A percentile compares a stretch with the other conserved stretches of the same genome.
Evolutionary conservation across 768 basidiomycete species (phyloP).

Genomic region (Russula virescens): DNA sequence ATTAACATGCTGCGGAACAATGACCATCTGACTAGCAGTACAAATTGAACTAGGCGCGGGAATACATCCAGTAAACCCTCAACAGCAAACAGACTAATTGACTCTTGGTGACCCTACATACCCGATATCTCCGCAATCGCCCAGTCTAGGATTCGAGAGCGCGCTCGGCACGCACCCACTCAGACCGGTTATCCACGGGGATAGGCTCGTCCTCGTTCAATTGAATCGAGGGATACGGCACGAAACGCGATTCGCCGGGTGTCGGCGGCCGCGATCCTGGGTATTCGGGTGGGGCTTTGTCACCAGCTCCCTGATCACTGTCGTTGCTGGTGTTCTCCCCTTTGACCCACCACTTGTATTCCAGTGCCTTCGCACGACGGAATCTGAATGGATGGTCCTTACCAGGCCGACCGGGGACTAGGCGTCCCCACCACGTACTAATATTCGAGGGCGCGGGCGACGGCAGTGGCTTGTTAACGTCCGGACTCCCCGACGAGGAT

Average conservation of each 20-base stretch:
- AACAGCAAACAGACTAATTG: neutral
- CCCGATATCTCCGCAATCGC: neutral
- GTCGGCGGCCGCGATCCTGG: conserved; percentile 1
- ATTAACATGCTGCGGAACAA: neutral
- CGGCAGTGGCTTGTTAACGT: conserved; percentile 7
- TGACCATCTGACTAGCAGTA: neutral
- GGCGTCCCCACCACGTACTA: conserved; percentile 11
- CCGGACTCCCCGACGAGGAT: neutral
- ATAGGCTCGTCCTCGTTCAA: conserved; percentile 51
- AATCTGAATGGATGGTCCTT: conserved; percentile 18
- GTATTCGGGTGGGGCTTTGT: neutral
- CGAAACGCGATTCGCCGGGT: neutral
- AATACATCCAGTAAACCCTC: neutral
- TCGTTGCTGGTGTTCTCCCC: neutral
- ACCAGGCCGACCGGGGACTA: conserved; percentile 15
- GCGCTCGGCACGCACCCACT: conserved; percentile 32
- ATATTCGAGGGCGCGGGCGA: neutral
- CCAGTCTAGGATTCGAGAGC: neutral
- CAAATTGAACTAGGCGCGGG: neutral
- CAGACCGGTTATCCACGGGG: conserved; percentile 43
- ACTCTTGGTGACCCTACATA: neutral
- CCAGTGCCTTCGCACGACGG: conserved; percentile 7
- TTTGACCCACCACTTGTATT: conserved; percentile 5
- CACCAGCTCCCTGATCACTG: neutral
- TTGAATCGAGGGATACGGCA: conserved; percentile 36